Conservation (phyloP, 768 basidiomycete species). For the Lactarius quietus region DNA sequence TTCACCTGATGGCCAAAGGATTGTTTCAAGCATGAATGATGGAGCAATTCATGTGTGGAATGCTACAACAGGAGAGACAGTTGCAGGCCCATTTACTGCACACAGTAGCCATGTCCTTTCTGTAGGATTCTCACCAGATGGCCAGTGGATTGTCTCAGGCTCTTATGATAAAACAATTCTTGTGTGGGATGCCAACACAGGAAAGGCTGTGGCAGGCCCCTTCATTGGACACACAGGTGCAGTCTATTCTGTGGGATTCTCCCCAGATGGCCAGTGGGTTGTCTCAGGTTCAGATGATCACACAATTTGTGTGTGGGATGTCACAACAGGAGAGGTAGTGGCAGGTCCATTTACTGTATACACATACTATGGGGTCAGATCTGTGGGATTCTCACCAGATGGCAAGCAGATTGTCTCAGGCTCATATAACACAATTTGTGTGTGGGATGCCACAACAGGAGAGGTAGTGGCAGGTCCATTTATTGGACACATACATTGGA, state of each 20-base stretch:
- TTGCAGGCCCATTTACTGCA: background rate
- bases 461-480: background rate
- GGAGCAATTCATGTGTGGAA: no score
- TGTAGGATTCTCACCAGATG: conserved; percentile 3
- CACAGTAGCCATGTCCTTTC: background rate
- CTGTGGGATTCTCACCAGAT: background rate
- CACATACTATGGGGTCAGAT: no score
- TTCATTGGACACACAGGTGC: no score
- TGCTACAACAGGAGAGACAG: no score
- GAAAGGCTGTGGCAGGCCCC: background rate
- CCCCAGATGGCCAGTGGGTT: no score
- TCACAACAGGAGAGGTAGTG: no score
- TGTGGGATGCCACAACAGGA: background rate
- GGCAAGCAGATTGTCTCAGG: background rate
- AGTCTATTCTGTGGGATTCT: no score
- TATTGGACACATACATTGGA: no score
- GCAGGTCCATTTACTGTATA: no score
- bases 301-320: no score
- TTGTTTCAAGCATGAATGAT: conserved; percentile 31
- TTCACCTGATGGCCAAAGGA: conserved; percentile 4
- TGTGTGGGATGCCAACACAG: background rate
- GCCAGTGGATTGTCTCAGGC: background rate
- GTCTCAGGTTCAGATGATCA: background rate
- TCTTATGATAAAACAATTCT: background rate
- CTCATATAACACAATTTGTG: background rate